These are phyloP conservation scores for Penicillium lividum DNA, from an alignment of 495 filamentous ascomycete genomes.

Conservation along the genomic window DNA sequence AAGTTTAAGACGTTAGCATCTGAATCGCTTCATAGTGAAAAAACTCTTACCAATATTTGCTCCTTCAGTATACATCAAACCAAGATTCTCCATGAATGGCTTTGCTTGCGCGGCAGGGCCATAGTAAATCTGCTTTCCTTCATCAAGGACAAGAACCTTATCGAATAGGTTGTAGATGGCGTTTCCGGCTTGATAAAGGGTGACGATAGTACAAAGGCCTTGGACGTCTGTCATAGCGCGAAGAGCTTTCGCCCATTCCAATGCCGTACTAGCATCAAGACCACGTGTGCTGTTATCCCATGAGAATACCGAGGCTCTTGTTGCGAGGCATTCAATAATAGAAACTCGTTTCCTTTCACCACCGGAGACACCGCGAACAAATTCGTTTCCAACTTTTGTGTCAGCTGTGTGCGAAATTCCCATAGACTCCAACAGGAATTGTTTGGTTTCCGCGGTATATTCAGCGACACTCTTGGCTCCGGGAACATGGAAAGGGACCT, in stretches of 20 bases:
- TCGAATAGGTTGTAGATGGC: conserved; percentile 76
- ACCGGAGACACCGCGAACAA: conserved; percentile 74
- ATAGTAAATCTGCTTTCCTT: conserved; percentile 83
- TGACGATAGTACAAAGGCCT: conserved; percentile 66
- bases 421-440: conserved; percentile 78
- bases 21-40: too few relatives aligned
- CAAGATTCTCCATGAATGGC: conserved; percentile 70
- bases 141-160: conserved; percentile 80
- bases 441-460: conserved; percentile 65
- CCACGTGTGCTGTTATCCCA: conserved; percentile 83
- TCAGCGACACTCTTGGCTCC: conserved; percentile 40
- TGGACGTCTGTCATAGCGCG: conserved; percentile 65
- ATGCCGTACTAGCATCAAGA: conserved; percentile 74
- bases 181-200: conserved; percentile 83
- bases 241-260: conserved; percentile 74
- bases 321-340: conserved; percentile 70
- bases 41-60: background rate
- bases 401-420: conserved; percentile 74
- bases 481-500: conserved; percentile 30
- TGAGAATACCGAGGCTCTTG: conserved; percentile 68
- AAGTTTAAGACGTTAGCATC: background rate
- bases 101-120: conserved; percentile 63
- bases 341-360: conserved; percentile 85
- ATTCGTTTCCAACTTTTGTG: conserved; percentile 78
- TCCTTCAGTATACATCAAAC: conserved; percentile 27